A percentile compares a stretch with the other conserved stretches of the same genome.
Evolutionary conservation across 257 asterid species (phyloP).

Genomic region (Schizonepeta tenuifolia): DNA sequence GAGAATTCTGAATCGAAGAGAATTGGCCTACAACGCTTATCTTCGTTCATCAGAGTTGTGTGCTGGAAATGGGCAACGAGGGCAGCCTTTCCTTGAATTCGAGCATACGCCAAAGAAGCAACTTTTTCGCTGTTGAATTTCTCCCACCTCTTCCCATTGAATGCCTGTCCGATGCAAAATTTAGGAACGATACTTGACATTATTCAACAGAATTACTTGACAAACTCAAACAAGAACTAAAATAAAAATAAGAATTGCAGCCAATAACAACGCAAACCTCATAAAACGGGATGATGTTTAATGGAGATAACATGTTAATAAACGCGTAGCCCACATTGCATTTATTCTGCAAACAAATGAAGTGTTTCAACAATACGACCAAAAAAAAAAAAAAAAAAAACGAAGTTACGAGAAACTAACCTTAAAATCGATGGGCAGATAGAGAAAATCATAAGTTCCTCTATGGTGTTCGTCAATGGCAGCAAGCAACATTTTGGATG

Average conservation of each 20-base stretch:
- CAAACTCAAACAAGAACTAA: too few relatives aligned
- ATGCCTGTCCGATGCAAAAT: slow-evolving; percentile 44
- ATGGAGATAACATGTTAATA: slow-evolving; percentile 78
- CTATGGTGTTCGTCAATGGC: slow-evolving; percentile 66
- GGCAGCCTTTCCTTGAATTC: slow-evolving; percentile 78
- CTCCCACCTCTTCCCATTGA: slow-evolving; percentile 83
- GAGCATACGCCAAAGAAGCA: slow-evolving; percentile 77
- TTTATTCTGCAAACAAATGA: slow-evolving; percentile 61
- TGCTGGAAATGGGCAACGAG: slow-evolving; percentile 78
- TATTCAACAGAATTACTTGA: background rate
- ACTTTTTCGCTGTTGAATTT: slow-evolving; percentile 83
- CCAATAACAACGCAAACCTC: slow-evolving; percentile 47
- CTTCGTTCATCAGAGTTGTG: slow-evolving; percentile 86
- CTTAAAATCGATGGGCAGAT: slow-evolving; percentile 88
- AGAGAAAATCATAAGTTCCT: slow-evolving; percentile 83
- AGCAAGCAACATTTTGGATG: slow-evolving; percentile 78
- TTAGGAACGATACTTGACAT: background rate
- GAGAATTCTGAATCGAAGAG: slow-evolving; percentile 51
- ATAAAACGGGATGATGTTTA: slow-evolving; percentile 64
- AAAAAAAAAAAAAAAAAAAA: background rate
- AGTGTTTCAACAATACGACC: background rate
- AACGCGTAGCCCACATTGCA: slow-evolving; percentile 95
- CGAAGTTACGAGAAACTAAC: slow-evolving; percentile 32
- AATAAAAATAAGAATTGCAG: background rate
- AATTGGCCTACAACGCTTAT: slow-evolving; percentile 76